Conservation (phyloP, 176 grass and related monocot species). For the Bromus sterilis region DNA sequence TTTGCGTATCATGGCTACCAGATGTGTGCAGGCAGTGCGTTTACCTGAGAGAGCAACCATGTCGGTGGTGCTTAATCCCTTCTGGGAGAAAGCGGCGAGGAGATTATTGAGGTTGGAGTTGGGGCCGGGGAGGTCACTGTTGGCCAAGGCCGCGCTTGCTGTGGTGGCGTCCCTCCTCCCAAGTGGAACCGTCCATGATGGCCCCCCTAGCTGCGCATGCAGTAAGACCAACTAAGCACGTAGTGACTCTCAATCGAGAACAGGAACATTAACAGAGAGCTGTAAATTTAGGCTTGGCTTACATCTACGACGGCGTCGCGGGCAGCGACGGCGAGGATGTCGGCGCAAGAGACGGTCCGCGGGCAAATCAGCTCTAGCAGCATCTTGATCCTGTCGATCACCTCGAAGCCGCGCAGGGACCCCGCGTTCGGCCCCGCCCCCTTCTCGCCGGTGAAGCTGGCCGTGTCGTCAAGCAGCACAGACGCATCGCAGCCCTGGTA, state of each 20-base stretch:
- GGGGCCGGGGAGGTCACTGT: conserved; percentile 40
- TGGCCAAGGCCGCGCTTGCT: conserved; percentile 49
- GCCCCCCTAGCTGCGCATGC: conserved; percentile 57
- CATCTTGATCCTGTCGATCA: conserved; percentile 46
- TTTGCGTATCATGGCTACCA: not conserved
- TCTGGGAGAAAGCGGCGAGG: conserved; percentile 35
- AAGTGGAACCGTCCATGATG: conserved; percentile 45
- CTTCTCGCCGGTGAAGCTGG: conserved; percentile 55
- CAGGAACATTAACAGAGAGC: not conserved
- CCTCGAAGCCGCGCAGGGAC: conserved; percentile 44
- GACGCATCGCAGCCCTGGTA: conserved; percentile 55
- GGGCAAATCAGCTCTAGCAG: conserved; percentile 41
- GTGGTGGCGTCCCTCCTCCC: conserved; percentile 53
- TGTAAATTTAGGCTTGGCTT: not conserved
- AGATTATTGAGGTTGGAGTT: conserved; percentile 35
- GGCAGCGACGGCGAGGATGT: conserved; percentile 55
- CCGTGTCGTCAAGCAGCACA: conserved; percentile 53
- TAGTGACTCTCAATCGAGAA: no score
- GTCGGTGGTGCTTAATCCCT: conserved; percentile 48
- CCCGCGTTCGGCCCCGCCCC: conserved; percentile 36
- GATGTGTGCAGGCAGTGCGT: not conserved
- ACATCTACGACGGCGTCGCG: conserved; percentile 50
- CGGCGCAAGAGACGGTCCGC: conserved; percentile 55
- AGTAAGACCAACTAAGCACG: no score
- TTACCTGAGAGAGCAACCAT: conserved; percentile 66